Evolutionary conservation across 2,329 filamentous ascomycete species (phyloP).

Genomic region (Sclerotiophoma versabilis): DNA sequence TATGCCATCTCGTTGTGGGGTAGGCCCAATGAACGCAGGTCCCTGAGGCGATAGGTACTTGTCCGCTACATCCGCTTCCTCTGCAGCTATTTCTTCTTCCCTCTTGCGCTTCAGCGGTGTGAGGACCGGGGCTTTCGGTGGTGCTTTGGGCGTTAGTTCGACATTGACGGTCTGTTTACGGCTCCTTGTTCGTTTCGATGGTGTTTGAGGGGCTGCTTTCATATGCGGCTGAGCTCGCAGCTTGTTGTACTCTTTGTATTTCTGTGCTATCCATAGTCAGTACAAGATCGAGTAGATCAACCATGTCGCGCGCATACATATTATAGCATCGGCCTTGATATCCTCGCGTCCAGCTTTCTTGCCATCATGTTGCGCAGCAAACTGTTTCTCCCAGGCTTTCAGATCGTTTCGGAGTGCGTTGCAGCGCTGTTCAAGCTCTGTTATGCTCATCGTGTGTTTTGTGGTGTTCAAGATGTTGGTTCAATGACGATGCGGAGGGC

Average conservation of each 20-base stretch:
- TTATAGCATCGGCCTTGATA: slow-evolving; percentile 75
- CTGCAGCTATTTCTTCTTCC: slow-evolving; percentile 25
- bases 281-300: background rate
- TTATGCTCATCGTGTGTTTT: slow-evolving; percentile 36
- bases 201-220: slow-evolving; percentile 40
- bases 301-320: slow-evolving; percentile 61
- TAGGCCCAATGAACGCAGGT: slow-evolving; percentile 68
- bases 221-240: slow-evolving; percentile 54
- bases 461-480: slow-evolving; percentile 13
- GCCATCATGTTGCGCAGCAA: slow-evolving; percentile 67
- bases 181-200: slow-evolving; percentile 38
- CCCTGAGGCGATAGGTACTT: slow-evolving; percentile 41
- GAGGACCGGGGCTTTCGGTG: slow-evolving; percentile 20
- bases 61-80: slow-evolving; percentile 19
- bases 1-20: slow-evolving; percentile 78
- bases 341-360: slow-evolving; percentile 75
- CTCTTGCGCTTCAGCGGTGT: slow-evolving; percentile 46
- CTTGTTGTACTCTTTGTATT: slow-evolving; percentile 79
- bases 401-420: slow-evolving; percentile 81
- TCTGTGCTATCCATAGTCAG: slow-evolving; percentile 61
- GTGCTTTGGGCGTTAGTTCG: slow-evolving; percentile 38
- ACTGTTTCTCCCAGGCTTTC: slow-evolving; percentile 77
- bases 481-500: slow-evolving; percentile 21
- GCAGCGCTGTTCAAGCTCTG: slow-evolving; percentile 67
- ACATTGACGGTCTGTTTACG: slow-evolving; percentile 29